A percentile compares a stretch with the other conserved stretches of the same genome.
phyloP scores from a whole-genome alignment of 805 yeast species.

The Metschnikowia anglica region DNA sequence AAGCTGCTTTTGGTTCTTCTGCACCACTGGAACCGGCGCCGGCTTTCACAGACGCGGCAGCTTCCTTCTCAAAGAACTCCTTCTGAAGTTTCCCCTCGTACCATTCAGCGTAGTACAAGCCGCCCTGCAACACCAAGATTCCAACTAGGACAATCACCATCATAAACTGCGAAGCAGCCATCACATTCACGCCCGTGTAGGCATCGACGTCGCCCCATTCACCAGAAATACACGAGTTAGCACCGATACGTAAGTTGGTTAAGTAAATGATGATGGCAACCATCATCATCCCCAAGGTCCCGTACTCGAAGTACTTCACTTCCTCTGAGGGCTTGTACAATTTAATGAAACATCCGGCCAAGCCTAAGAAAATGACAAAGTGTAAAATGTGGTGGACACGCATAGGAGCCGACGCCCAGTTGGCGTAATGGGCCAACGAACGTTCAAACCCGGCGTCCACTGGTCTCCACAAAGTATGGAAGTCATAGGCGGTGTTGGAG shows the following conservation, averaged over 20 bases:
- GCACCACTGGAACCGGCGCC: conserved; percentile 2
- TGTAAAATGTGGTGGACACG: conserved; percentile 63
- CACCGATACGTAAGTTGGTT: conserved; percentile 82
- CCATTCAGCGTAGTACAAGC: conserved; percentile 82
- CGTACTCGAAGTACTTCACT: conserved; percentile 85
- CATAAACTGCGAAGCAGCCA: conserved; percentile 86
- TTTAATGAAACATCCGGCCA: conserved; percentile 71
- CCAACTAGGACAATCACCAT: conserved; percentile 70
- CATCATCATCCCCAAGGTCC: conserved; percentile 71
- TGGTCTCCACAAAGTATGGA: conserved; percentile 67
- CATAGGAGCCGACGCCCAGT: conserved; percentile 66
- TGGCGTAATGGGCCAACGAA: conserved; percentile 71
- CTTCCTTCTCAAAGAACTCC: conserved; percentile 31
- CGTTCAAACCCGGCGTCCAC: conserved; percentile 50
- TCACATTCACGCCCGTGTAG: conserved; percentile 81
- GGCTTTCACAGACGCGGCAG: conserved; percentile 21
- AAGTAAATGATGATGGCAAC: conserved; percentile 75
- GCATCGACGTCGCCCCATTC: conserved; percentile 94
- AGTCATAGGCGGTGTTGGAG: conserved; percentile 81
- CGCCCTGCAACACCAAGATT: conserved; percentile 80
- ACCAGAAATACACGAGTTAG: conserved; percentile 63
- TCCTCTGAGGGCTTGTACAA: conserved; percentile 87
- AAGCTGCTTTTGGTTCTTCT: conserved; percentile 3
- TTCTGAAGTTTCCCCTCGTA: conserved; percentile 42
- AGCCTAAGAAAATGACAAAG: conserved; percentile 58